phyloP scores from a whole-genome alignment of 208 protist genomes.

The Acanthamoeba pearcei region DNA sequence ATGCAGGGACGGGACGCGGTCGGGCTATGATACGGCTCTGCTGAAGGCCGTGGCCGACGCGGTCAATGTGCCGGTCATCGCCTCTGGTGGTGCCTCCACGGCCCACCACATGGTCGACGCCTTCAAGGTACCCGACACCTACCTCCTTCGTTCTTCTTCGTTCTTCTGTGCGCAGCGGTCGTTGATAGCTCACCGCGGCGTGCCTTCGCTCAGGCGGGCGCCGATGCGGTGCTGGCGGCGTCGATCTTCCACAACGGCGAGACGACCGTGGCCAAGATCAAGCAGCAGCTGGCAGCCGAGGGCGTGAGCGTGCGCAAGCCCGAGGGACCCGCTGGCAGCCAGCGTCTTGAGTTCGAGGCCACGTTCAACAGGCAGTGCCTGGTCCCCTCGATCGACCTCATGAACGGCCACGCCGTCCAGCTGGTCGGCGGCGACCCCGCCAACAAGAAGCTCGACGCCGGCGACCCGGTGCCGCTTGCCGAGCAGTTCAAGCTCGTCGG shows the following conservation, averaged over 20 bases:
- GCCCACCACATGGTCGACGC: slow-evolving; percentile 66
- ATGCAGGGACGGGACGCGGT: slow-evolving; percentile 42
- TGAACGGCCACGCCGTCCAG: slow-evolving; percentile 76
- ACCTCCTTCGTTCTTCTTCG: neutral
- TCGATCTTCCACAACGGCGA: slow-evolving; percentile 81
- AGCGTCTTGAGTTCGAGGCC: neutral
- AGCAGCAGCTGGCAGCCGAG: slow-evolving; percentile 36
- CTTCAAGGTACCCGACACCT: slow-evolving; percentile 28
- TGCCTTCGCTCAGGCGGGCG: slow-evolving; percentile 37
- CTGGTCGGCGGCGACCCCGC: slow-evolving; percentile 76
- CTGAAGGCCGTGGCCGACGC: slow-evolving; percentile 70
- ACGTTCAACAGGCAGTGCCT: slow-evolving; percentile 69
- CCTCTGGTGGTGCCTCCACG: slow-evolving; percentile 70
- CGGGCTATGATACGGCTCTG: slow-evolving; percentile 78
- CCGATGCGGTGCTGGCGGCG: slow-evolving; percentile 80
- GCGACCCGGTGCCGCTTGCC: slow-evolving; percentile 76
- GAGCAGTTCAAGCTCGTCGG: slow-evolving; percentile 73
- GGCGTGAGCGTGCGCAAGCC: slow-evolving; percentile 32
- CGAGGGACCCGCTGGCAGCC: neutral
- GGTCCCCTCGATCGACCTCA: slow-evolving; percentile 77
- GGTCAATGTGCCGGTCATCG: slow-evolving; percentile 79
- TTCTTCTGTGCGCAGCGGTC: neutral
- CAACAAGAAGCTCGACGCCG: slow-evolving; percentile 73
- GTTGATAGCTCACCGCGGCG: no score
- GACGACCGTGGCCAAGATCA: slow-evolving; percentile 75